These are phyloP conservation scores for Aspergillus sp. DNA, from an alignment of 2,329 filamentous ascomycete species.

Conservation along the genomic window DNA sequence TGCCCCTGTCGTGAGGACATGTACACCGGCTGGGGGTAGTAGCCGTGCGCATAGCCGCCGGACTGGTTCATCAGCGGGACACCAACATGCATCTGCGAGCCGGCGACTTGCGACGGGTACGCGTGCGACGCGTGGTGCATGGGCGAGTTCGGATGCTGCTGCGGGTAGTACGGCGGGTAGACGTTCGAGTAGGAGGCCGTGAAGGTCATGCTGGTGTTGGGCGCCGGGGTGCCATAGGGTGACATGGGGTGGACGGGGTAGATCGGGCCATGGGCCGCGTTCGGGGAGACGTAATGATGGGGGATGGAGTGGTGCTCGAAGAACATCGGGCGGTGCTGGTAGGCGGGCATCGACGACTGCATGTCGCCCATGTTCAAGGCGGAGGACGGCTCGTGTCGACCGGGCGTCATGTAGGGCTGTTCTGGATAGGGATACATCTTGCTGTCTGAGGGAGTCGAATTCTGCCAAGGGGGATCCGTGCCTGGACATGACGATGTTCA, in stretches of 20 bases:
- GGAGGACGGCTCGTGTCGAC: constrained; percentile 20
- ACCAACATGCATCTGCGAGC: constrained; percentile 17
- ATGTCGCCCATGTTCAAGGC: constrained; percentile 29
- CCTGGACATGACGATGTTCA: constrained; percentile 3
- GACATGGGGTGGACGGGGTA: constrained; percentile 29
- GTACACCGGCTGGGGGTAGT: constrained; percentile 26
- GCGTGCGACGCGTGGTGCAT: constrained; percentile 9
- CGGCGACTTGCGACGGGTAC: constrained; percentile 21
- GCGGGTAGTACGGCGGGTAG: constrained; percentile 28
- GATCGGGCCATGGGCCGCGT: constrained; percentile 25
- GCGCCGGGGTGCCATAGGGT: constrained; percentile 16
- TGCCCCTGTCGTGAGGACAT: constrained; percentile 16
- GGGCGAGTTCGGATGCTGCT: constrained; percentile 18
- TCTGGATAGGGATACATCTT: constrained; percentile 18
- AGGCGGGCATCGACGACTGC: constrained; percentile 26
- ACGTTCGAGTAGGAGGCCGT: constrained; percentile 22
- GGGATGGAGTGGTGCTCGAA: constrained; percentile 26
- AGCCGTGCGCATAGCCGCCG: constrained; percentile 21
- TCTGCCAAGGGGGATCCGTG: constrained; percentile 2
- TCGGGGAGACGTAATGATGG: constrained; percentile 23
- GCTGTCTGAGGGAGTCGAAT: constrained; percentile 13
- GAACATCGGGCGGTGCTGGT: constrained; percentile 20
- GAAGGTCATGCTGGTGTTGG: constrained; percentile 21
- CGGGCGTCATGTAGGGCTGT: constrained; percentile 15
- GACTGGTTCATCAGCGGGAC: constrained; percentile 5